phyloP scores from a whole-genome alignment of 768 basidiomycete species.

The Gelatoporia subvermispora region DNA sequence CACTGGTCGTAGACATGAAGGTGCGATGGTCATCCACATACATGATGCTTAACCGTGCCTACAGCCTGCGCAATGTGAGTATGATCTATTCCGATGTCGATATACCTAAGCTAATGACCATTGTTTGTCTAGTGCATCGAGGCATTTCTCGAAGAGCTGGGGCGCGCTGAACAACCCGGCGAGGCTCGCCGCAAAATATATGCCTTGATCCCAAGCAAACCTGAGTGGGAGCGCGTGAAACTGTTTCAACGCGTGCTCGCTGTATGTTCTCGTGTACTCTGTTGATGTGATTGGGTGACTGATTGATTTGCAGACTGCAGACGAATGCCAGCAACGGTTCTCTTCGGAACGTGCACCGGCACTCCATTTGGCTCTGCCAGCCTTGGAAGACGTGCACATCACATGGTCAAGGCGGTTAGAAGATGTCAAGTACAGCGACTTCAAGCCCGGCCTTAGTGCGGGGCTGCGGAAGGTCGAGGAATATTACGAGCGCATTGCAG shows the following conservation, averaged over 20 bases:
- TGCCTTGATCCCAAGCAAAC: slow-evolving; percentile 11
- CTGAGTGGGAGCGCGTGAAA: too few species aligned
- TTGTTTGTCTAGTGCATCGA: slow-evolving; percentile 17
- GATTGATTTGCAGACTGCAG: slow-evolving; percentile 24
- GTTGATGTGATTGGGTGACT: neutral
- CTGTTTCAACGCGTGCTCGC: slow-evolving; percentile 16
- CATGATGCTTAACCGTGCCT: too few species aligned
- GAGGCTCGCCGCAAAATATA: slow-evolving; percentile 13
- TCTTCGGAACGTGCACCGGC: slow-evolving; percentile 22
- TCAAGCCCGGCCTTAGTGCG: slow-evolving; percentile 19
- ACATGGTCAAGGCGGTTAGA: slow-evolving; percentile 16
- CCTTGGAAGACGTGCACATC: slow-evolving; percentile 23
- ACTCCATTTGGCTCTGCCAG: slow-evolving; percentile 24
- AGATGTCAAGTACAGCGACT: slow-evolving; percentile 13
- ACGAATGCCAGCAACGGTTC: slow-evolving; percentile 28
- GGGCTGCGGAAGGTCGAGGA: slow-evolving; percentile 28
- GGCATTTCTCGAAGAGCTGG: slow-evolving; percentile 23
- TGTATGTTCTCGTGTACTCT: slow-evolving; percentile 7
- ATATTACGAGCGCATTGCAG: slow-evolving; percentile 29
- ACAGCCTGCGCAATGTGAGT: slow-evolving; percentile 16
- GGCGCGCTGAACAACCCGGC: slow-evolving; percentile 10
- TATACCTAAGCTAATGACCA: too few species aligned
- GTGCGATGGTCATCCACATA: slow-evolving; percentile 23
- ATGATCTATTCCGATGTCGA: neutral
- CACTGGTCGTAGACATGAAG: slow-evolving; percentile 25